Base-by-base conservation (phyloP, 2,329 filamentous ascomycete genomes). In the Thermochaetoides dissita region DNA sequence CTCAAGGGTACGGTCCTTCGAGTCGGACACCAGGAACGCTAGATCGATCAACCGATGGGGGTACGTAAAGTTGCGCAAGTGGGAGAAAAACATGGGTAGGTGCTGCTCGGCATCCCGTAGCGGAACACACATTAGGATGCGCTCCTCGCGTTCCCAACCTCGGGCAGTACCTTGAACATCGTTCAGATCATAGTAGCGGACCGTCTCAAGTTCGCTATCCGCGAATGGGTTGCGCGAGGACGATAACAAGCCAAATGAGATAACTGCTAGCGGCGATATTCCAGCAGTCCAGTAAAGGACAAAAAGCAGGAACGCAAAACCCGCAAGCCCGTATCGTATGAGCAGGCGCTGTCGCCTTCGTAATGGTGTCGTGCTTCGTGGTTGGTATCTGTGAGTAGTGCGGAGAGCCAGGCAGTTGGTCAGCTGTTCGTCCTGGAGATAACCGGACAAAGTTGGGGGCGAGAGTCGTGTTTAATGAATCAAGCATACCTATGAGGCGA, bases 81-180 rank as follows among this genome's bases (percentile, higher is more conserved):
- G 93, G n/a, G 83, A 82, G 65, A 98, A 98, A 73, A 98, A 96
- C 89, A 98, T 96, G 47, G 81, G 76, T 38, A 98, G 66, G 69
- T 98, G 91, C 28, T 84, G 73, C 56, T 93, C 80, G 37, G 91
- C 91, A 62, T 98, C 93, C 62, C 91, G 78, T 42, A 98, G 74
- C 36, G 91, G 91, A 10, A 94, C 91, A 62, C 91, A 96, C 44
- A 98, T 74, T 30, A 98, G 71, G 51, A 98, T 94, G 50, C 91
- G 79, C 65, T 98, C 91, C 60, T 94, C 91, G 46, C 87, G 75
- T 63, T 96, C 89, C 91, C 91, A 98, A 6, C 91, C 93, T 50
- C 84, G 79, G 40, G 84, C 85, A 7, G 87, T 91, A 37, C 91
- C 91, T 59, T 91, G 83, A 6, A 94, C 86, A 59, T 91, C 85